Evolutionary conservation across 2,329 filamentous ascomycete species (phyloP).

Genomic region (Stagonosporopsis tanaceti): DNA sequence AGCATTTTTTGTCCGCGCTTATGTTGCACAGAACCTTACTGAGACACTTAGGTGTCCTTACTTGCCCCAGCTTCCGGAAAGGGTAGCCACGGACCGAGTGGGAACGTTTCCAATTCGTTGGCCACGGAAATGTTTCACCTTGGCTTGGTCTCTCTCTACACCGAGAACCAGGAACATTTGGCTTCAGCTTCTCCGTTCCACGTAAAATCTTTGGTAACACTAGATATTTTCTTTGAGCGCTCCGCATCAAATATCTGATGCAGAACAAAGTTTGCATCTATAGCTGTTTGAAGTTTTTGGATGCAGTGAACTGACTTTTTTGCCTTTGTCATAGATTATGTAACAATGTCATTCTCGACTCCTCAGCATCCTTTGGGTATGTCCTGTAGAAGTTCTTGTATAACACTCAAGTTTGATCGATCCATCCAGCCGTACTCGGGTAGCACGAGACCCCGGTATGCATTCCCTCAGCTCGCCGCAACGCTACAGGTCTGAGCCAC

Average conservation of each 20-base stretch:
- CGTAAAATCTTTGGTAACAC: neutral
- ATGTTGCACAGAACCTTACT: neutral
- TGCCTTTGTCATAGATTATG: neutral
- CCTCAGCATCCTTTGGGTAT: neutral
- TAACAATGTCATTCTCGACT: neutral
- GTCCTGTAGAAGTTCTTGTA: neutral
- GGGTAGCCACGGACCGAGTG: neutral
- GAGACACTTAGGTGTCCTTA: neutral
- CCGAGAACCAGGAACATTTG: neutral
- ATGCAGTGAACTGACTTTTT: neutral
- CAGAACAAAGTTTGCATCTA: neutral
- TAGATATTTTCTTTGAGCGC: no score
- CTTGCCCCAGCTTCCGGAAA: neutral
- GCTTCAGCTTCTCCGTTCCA: neutral
- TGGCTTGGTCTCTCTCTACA: neutral
- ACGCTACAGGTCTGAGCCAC: neutral
- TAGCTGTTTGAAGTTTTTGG: neutral
- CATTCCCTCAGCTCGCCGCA: neutral
- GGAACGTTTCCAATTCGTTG: neutral
- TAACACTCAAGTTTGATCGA: neutral
- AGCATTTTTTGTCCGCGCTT: neutral
- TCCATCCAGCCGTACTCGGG: neutral
- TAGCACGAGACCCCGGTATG: neutral
- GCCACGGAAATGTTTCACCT: neutral
- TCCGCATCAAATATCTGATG: no score